phyloP scores from a whole-genome alignment of 2,329 filamentous ascomycete genomes.

The Pezizomycotina sp. region DNA sequence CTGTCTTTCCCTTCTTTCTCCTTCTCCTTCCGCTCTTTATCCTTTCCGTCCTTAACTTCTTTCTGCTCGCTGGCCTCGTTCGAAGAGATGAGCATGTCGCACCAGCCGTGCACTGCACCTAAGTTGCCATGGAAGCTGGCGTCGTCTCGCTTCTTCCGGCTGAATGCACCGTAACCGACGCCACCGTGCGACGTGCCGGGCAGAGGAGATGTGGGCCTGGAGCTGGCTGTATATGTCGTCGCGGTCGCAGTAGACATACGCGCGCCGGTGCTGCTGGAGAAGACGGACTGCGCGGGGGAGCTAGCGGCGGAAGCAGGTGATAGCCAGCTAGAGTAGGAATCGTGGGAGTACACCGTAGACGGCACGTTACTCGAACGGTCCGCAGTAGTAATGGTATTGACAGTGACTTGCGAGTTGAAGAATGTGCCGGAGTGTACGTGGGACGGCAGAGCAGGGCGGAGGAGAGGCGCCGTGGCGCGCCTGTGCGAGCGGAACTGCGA shows the following conservation, averaged over 20 bases:
- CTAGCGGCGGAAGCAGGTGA: conserved; percentile 5
- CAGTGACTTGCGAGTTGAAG: too few species aligned
- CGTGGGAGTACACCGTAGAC: too few species aligned
- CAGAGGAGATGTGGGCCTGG: neutral
- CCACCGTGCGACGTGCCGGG: conserved; percentile 5
- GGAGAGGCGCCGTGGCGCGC: too few species aligned
- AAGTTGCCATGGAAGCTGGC: conserved; percentile 15
- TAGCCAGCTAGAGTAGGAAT: conserved; percentile 9
- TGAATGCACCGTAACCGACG: conserved; percentile 5
- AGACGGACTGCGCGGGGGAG: conserved; percentile 10
- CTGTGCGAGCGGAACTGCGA: conserved; percentile 51
- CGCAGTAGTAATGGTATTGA: too few species aligned
- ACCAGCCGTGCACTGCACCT: conserved; percentile 10
- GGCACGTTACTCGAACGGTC: too few species aligned
- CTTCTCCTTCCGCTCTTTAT: too few species aligned
- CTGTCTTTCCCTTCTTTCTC: too few species aligned
- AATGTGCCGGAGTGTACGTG: too few species aligned
- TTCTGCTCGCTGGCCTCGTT: conserved; percentile 16
- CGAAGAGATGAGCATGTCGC: conserved; percentile 12
- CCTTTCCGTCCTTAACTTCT: too few species aligned
- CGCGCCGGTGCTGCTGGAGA: conserved; percentile 6
- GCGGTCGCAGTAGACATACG: conserved; percentile 4
- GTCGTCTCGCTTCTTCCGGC: conserved; percentile 9
- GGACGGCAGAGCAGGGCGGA: too few species aligned
- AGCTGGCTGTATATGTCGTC: neutral